phyloP scores from a whole-genome alignment of 1,284 basidiomycete species.

The Neonothopanus nambi region DNA sequence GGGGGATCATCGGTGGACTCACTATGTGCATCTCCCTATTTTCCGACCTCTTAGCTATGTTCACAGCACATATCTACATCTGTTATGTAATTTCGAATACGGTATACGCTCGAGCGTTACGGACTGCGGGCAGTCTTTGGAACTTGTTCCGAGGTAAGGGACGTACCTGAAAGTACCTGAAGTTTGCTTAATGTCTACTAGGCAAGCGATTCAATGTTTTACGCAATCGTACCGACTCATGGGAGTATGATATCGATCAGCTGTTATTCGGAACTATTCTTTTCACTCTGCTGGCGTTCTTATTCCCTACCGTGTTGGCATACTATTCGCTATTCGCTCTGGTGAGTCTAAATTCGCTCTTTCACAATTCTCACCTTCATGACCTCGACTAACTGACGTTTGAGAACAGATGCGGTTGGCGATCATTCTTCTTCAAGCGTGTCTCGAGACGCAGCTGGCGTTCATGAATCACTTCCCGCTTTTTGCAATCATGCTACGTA shows the following conservation, averaged over 20 bases:
- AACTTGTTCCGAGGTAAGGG: slow-evolving; percentile 88
- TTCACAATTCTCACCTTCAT: slow-evolving; percentile 9
- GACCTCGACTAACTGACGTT: not conserved
- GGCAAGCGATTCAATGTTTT: slow-evolving; percentile 88
- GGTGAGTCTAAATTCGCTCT: slow-evolving; percentile 42
- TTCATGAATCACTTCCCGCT: slow-evolving; percentile 91
- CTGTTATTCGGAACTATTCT: slow-evolving; percentile 92
- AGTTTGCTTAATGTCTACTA: slow-evolving; percentile 27
- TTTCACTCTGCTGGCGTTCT: slow-evolving; percentile 89
- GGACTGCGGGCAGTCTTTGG: slow-evolving; percentile 73
- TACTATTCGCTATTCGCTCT: slow-evolving; percentile 85
- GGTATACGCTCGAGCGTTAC: slow-evolving; percentile 67
- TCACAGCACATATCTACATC: slow-evolving; percentile 75
- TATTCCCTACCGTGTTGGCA: slow-evolving; percentile 87
- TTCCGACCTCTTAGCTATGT: slow-evolving; percentile 65
- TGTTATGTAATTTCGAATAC: slow-evolving; percentile 69
- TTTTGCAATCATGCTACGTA: slow-evolving; percentile 83
- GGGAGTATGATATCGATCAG: slow-evolving; percentile 92
- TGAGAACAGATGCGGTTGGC: slow-evolving; percentile 57
- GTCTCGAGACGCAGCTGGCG: slow-evolving; percentile 64
- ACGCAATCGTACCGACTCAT: slow-evolving; percentile 81
- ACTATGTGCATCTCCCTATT: slow-evolving; percentile 70
- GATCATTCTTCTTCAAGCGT: slow-evolving; percentile 59
- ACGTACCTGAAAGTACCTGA: no score
- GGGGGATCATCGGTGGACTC: slow-evolving; percentile 57